Evolutionary conservation across 257 asterid species (phyloP), one percentile per base, ranked within the genome.

Genomic region (Solanum lignicaule): DNA sequence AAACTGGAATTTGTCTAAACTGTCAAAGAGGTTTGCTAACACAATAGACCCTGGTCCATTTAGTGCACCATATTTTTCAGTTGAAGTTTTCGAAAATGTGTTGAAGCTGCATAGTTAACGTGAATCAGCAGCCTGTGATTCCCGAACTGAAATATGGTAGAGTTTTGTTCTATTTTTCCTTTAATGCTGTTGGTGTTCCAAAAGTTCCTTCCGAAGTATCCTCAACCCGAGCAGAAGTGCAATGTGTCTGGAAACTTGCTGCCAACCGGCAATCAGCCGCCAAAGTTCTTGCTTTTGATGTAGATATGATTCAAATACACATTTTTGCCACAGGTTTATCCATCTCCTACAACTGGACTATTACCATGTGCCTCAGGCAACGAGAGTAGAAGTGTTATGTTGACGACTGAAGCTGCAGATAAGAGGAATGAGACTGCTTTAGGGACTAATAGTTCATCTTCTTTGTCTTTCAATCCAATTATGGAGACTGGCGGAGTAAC

Each of bases 321-420:
- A 23, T 20, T 75, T 75, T 38, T 68, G 32, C 83, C 27, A 35
- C 87, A 92, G 94, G 91, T 82, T 23, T 90, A 91, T 89, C 90
- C 92, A 86, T 91, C 98, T 88, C 98, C 98, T 79, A 94, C 98
- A 43, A 94, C 98, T 21, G 98, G 98, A 52, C 90, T 94, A 89
- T 88, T 93, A 86, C 87, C 79, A 84, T 87, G 88, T 83, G 88
- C 84, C 90, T 36, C 90, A 16, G 90, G 87, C 84, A 90, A 90
- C 82, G 89, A 91, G 83, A 72, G 90, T 90, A 91, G 48, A 72
- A 91, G 74, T 74, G 48, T 92, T 9, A 41, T 88, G 62, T 60
- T 89, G 41, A 83, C n/a, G 88, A 31, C 85, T 10, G 93, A 66
- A 71, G 87, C 78, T 89, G 87, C 89, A 62, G 92, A 90, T 87